Percentiles rank a stretch among this genome's conserved stretches.
Evolutionary conservation across 106 monocot genomes (phyloP).

Genomic region (Alisma plantagoaquatica): DNA sequence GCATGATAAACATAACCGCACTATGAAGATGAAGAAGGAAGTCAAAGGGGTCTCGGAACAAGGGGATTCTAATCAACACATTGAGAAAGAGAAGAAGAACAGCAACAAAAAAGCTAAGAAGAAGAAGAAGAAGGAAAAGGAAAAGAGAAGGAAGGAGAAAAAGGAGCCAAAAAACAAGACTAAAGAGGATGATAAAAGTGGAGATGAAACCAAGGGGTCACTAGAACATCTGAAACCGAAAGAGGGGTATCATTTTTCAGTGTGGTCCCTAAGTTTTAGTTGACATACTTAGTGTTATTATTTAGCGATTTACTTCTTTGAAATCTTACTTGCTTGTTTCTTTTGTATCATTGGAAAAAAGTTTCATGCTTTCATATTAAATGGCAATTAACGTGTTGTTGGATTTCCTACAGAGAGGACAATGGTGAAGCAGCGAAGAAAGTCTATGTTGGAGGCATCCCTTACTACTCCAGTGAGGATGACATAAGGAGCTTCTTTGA

Average conservation of each 20-base stretch:
- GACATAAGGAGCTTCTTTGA: slow-evolving; percentile 96
- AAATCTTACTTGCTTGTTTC: too few species aligned
- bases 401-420: slow-evolving; percentile 65
- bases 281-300: too few species aligned
- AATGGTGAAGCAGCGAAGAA: slow-evolving; percentile 30
- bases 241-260: too few species aligned
- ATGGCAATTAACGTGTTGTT: too few species aligned
- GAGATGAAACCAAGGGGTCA: too few species aligned
- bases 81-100: slow-evolving; percentile 6
- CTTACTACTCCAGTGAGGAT: slow-evolving; percentile 95
- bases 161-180: slow-evolving; percentile 5
- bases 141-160: slow-evolving; percentile 8
- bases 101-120: slow-evolving; percentile 6
- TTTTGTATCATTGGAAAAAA: too few species aligned
- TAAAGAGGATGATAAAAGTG: neutral
- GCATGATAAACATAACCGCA: too few species aligned
- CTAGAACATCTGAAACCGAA: too few species aligned
- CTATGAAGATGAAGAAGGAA: slow-evolving; percentile 11
- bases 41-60: slow-evolving; percentile 4
- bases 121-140: slow-evolving; percentile 10
- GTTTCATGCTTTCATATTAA: too few species aligned
- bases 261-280: too few species aligned
- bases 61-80: too few species aligned
- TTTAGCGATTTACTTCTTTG: too few species aligned
- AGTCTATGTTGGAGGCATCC: slow-evolving; percentile 94